Conservation (phyloP, 768 basidiomycete species). For the Boletus rex-veris region DNA sequence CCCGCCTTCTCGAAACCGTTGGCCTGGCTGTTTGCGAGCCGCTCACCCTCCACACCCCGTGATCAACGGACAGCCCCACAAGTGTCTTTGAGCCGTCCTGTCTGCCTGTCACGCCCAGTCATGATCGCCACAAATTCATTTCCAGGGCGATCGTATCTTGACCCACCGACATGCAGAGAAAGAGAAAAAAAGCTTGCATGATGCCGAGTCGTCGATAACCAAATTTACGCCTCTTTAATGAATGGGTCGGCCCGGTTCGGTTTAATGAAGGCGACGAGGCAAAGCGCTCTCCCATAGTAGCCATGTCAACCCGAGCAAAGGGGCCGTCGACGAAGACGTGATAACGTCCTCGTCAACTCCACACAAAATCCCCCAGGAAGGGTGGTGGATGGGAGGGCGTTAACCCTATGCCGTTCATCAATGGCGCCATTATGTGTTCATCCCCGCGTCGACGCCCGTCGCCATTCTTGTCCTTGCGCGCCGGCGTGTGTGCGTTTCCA, state of each 20-base stretch:
- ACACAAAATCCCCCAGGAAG: slow-evolving; percentile 6
- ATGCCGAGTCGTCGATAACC: neutral
- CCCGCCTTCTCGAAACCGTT: slow-evolving; percentile 11
- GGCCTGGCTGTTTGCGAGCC: slow-evolving; percentile 14
- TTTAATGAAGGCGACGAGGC: neutral
- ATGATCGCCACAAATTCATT: slow-evolving; percentile 23
- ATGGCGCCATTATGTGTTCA: neutral
- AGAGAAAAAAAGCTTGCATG: no score
- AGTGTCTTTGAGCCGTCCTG: neutral
- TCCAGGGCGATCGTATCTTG: slow-evolving; percentile 5
- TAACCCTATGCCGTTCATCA: neutral
- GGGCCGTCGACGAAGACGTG: slow-evolving; percentile 2
- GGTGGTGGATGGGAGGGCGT: no score
- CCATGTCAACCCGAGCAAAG: slow-evolving; percentile 12
- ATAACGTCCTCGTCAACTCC: slow-evolving; percentile 3
- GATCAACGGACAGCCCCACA: slow-evolving; percentile 11
- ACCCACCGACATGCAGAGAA: neutral
- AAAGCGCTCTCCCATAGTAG: slow-evolving; percentile 15
- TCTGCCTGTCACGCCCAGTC: slow-evolving; percentile 4
- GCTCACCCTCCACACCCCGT: slow-evolving; percentile 15
- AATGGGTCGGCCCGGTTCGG: neutral
- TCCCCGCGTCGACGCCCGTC: slow-evolving; percentile 1
- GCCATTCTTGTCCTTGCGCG: neutral
- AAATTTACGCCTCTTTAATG: neutral
- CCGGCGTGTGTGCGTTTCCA: neutral